Evolutionary conservation across 257 asterid species (phyloP).

Genomic region (Parsonsia alboflavescens): DNA sequence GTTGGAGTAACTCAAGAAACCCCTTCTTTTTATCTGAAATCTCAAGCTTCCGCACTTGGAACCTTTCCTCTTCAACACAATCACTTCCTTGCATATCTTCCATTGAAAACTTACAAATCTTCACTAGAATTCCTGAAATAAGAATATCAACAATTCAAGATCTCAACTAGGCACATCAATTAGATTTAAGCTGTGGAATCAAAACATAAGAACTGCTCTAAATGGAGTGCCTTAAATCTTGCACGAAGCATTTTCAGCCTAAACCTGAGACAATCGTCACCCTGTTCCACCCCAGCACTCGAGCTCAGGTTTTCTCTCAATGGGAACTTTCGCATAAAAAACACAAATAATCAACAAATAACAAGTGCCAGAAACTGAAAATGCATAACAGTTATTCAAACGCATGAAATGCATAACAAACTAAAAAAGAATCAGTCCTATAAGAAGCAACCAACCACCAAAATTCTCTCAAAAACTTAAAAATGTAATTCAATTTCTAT

Average conservation of each 20-base stretch:
- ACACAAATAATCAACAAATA: background rate
- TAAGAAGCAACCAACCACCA: no score
- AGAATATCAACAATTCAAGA: background rate
- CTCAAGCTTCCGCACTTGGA: constrained; percentile 54
- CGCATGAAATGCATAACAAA: background rate
- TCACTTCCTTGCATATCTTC: constrained; percentile 28
- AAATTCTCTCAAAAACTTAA: no score
- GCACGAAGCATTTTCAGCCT: background rate
- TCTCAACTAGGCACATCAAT: background rate
- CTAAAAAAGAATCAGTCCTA: background rate
- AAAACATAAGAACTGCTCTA: background rate
- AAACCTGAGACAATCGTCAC: background rate
- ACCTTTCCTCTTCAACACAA: constrained; percentile 29
- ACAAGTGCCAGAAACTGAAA: background rate
- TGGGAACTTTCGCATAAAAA: background rate
- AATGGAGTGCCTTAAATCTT: background rate
- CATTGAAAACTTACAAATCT: background rate
- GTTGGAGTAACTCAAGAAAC: constrained; percentile 56
- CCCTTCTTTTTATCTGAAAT: constrained; percentile 64
- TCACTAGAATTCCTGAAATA: background rate
- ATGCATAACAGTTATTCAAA: background rate
- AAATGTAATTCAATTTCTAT: no score
- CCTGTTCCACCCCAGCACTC: background rate
- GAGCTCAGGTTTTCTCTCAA: background rate
- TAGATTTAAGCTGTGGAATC: background rate